phyloP scores from a whole-genome alignment of 2,329 filamentous ascomycete genomes.

The Lojkania enalia region DNA sequence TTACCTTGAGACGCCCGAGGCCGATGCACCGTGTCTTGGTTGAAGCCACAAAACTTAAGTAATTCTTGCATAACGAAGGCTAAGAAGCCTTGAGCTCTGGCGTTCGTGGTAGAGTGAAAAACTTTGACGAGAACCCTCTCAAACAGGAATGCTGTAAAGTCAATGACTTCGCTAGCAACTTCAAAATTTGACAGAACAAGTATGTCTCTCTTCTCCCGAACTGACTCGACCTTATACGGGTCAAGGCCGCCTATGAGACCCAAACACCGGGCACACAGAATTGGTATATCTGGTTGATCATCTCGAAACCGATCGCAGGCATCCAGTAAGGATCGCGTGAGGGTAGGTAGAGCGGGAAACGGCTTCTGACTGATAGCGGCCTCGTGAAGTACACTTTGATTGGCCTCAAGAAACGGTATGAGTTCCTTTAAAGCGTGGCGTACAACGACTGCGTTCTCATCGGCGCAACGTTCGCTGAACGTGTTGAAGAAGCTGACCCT shows the following conservation, averaged over 20 bases:
- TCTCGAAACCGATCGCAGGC: constrained; percentile 80
- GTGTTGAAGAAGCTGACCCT: constrained; percentile 68
- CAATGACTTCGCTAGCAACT: constrained; percentile 72
- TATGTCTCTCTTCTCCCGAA: constrained; percentile 78
- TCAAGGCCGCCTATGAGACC: constrained; percentile 91
- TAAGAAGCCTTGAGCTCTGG: constrained; percentile 84
- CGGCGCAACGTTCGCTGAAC: constrained; percentile 73
- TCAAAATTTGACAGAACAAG: constrained; percentile 88
- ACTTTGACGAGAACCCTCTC: constrained; percentile 87
- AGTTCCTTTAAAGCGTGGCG: constrained; percentile 80
- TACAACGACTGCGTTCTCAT: constrained; percentile 86
- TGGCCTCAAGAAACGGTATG: constrained; percentile 67
- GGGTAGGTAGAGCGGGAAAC: constrained; percentile 68
- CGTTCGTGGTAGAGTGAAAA: constrained; percentile 88
- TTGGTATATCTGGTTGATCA: constrained; percentile 66
- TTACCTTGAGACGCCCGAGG: constrained; percentile 60
- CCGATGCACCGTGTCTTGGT: constrained; percentile 56
- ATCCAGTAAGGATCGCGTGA: constrained; percentile 81
- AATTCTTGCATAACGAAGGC: constrained; percentile 95
- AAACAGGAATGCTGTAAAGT: constrained; percentile 84
- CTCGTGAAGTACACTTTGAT: constrained; percentile 79
- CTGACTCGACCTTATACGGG: constrained; percentile 81
- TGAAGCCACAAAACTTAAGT: constrained; percentile 75
- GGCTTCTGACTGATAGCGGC: constrained; percentile 83
- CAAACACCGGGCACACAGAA: constrained; percentile 77